These are phyloP conservation scores for Trypanosoma lewisi DNA, from an alignment of 208 protist species.

Conservation along the genomic window DNA sequence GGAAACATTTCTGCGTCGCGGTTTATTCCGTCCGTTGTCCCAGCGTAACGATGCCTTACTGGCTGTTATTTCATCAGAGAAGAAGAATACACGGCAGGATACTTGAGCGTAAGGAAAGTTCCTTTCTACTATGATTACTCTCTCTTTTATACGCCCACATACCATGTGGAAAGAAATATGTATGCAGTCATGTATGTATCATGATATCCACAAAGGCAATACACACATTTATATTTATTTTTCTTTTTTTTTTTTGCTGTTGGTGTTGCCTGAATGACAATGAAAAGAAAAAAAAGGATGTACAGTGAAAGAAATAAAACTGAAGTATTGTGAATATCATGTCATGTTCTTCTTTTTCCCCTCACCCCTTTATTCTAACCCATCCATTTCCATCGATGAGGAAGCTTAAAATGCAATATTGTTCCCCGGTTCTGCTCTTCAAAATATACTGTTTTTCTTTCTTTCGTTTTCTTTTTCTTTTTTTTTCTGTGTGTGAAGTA, in stretches of 20 bases:
- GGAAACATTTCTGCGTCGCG: slow-evolving; percentile 62
- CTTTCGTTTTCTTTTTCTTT: no score
- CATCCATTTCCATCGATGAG: no score
- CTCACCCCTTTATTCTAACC: no score
- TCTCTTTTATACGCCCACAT: no score
- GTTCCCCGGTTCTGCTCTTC: no score
- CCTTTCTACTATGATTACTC: neutral
- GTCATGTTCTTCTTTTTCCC: neutral
- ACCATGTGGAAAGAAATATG: no score
- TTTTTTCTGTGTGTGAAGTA: neutral
- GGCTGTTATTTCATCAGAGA: slow-evolving; percentile 30
- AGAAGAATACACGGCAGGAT: neutral
- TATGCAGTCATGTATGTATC: neutral
- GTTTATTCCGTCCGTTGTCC: slow-evolving; percentile 68
- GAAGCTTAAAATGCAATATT: no score
- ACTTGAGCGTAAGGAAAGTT: neutral
- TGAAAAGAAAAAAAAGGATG: slow-evolving; percentile 2
- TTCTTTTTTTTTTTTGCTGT: neutral
- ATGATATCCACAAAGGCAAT: neutral
- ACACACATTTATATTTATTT: neutral
- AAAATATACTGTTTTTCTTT: no score
- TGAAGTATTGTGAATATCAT: neutral
- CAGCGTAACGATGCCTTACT: slow-evolving; percentile 52
- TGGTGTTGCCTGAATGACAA: neutral
- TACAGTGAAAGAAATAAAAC: neutral